These are phyloP conservation scores for Tricholoma flavovirens DNA, from an alignment of 768 basidiomycete species.

Conservation along the genomic window DNA sequence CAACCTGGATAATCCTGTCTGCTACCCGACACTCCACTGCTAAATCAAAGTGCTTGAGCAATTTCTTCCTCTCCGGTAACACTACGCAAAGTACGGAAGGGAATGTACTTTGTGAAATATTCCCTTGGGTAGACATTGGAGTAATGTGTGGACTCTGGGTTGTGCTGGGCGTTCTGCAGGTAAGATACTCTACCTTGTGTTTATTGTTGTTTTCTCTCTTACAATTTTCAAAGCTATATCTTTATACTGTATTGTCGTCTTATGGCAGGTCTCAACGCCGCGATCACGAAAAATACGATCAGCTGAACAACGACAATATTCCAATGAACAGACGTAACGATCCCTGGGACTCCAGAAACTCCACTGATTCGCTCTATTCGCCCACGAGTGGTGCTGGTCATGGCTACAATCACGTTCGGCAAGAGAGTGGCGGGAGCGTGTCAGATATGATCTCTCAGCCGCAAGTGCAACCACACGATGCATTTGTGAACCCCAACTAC, in stretches of 20 bases:
- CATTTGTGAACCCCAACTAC: slow-evolving; percentile 28
- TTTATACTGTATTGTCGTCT: slow-evolving; percentile 40
- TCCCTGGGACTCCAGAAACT: slow-evolving; percentile 64
- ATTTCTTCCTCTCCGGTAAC: slow-evolving; percentile 47
- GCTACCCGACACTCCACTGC: slow-evolving; percentile 72
- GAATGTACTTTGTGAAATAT: slow-evolving; percentile 77
- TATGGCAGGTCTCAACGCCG: slow-evolving; percentile 69
- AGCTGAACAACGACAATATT: slow-evolving; percentile 62
- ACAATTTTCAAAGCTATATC: slow-evolving; percentile 36
- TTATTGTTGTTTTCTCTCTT: slow-evolving; percentile 4
- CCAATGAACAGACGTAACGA: slow-evolving; percentile 60
- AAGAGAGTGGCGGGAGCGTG: slow-evolving; percentile 49
- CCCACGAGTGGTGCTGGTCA: slow-evolving; percentile 17
- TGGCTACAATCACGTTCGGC: slow-evolving; percentile 43
- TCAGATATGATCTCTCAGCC: slow-evolving; percentile 51
- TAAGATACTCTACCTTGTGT: slow-evolving; percentile 27
- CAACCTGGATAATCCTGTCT: slow-evolving; percentile 78
- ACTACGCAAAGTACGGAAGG: slow-evolving; percentile 43
- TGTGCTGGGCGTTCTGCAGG: slow-evolving; percentile 72
- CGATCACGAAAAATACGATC: slow-evolving; percentile 80
- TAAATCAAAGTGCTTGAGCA: slow-evolving; percentile 53
- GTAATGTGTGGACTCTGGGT: slow-evolving; percentile 89
- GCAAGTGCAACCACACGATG: slow-evolving; percentile 40
- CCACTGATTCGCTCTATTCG: slow-evolving; percentile 32
- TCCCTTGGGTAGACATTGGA: slow-evolving; percentile 89